Evolutionary conservation across 2,329 filamentous ascomycete species (phyloP).

Genomic region (Xylariales sp.): DNA sequence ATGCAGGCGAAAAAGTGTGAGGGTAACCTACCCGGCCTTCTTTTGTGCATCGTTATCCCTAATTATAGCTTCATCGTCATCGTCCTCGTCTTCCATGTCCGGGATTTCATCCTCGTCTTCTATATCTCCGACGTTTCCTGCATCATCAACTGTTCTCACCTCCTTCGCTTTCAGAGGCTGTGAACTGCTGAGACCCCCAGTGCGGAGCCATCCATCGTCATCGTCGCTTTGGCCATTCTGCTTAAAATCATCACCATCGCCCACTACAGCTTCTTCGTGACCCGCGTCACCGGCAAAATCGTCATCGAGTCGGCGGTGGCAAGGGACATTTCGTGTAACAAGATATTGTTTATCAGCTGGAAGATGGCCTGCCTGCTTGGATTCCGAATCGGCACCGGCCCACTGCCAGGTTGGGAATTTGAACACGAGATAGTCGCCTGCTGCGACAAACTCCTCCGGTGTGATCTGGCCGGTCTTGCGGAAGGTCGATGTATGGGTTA

Average conservation of each 20-base stretch:
- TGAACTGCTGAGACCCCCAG: slow-evolving; percentile 71
- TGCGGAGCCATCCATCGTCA: slow-evolving; percentile 89
- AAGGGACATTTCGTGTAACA: slow-evolving; percentile 90
- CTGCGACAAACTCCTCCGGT: slow-evolving; percentile 91
- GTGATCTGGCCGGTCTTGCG: slow-evolving; percentile 92
- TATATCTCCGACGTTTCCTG: slow-evolving; percentile 77
- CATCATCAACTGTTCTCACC: slow-evolving; percentile 84
- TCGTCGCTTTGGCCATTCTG: slow-evolving; percentile 52
- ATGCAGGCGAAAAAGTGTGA: slow-evolving; percentile 5
- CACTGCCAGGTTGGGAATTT: slow-evolving; percentile 99
- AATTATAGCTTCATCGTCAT: slow-evolving; percentile 96
- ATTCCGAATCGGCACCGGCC: slow-evolving; percentile 80
- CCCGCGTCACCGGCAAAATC: slow-evolving; percentile 88
- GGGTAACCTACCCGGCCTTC: slow-evolving; percentile 36
- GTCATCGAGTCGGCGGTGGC: slow-evolving; percentile 84
- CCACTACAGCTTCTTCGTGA: slow-evolving; percentile 80
- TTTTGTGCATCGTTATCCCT: slow-evolving; percentile 57
- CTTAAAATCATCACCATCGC: slow-evolving; percentile 66
- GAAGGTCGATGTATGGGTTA: slow-evolving; percentile 89
- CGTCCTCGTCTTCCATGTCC: slow-evolving; percentile 96
- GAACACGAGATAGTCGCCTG: slow-evolving; percentile 96
- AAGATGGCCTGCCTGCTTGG: slow-evolving; percentile 75
- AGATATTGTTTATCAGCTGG: slow-evolving; percentile 92
- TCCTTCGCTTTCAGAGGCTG: slow-evolving; percentile 74
- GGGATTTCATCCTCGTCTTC: slow-evolving; percentile 81